Conservation (phyloP, 306 rosid species). For the Gleditsia sinensis region DNA sequence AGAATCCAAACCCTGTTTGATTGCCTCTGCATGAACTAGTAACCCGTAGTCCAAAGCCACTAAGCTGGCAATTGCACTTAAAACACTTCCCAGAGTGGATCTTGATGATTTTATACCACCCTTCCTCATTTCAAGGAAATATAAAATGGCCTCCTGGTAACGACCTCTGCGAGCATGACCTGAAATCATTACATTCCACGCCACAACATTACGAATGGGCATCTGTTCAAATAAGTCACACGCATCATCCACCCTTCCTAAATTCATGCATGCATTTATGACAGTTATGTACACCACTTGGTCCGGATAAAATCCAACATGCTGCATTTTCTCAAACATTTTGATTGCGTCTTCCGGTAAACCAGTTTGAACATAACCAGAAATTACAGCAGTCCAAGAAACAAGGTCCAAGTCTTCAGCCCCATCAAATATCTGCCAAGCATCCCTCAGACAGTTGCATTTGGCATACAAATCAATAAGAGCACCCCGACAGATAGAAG, state of each 20-base stretch:
- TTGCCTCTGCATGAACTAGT: slow-evolving; percentile 68
- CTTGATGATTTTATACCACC: slow-evolving; percentile 62
- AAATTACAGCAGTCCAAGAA: slow-evolving; percentile 68
- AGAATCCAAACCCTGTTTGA: slow-evolving; percentile 67
- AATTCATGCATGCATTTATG: slow-evolving; percentile 54
- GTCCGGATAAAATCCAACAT: slow-evolving; percentile 50
- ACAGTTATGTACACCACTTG: slow-evolving; percentile 63
- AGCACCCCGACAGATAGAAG: slow-evolving; percentile 53
- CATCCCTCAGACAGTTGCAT: slow-evolving; percentile 50
- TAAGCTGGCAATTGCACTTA: slow-evolving; percentile 65
- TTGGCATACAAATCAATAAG: slow-evolving; percentile 76
- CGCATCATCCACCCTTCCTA: slow-evolving; percentile 52
- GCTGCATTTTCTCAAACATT: slow-evolving; percentile 59
- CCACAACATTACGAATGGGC: slow-evolving; percentile 63
- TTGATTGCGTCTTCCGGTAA: slow-evolving; percentile 57
- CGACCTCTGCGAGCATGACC: slow-evolving; percentile 70
- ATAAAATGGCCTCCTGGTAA: slow-evolving; percentile 49
- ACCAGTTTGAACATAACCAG: slow-evolving; percentile 64
- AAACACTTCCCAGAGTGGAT: slow-evolving; percentile 85
- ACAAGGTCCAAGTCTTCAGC: slow-evolving; percentile 51
- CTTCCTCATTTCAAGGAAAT: slow-evolving; percentile 59
- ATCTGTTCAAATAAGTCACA: slow-evolving; percentile 56
- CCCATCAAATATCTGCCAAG: slow-evolving; percentile 47
- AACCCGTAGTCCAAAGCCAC: slow-evolving; percentile 53
- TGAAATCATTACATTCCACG: slow-evolving; percentile 89